Evolutionary conservation across 1,139 yeast genomes (phyloP).

Genomic region (Blastobotrys proliferans): DNA sequence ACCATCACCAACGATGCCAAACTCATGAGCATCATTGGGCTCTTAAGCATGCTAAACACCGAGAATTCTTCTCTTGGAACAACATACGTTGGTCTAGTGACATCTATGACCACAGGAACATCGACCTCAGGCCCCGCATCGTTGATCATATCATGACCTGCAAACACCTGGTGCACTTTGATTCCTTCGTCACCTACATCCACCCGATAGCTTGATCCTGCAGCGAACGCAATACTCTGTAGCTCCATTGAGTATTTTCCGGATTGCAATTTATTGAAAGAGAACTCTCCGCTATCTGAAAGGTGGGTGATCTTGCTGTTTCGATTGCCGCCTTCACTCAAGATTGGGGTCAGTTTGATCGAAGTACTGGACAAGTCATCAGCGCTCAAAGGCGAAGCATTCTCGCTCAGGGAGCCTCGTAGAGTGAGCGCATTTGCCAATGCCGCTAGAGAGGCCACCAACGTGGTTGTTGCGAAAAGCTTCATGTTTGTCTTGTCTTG

Average conservation of each 20-base stretch:
- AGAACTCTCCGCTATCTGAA: conserved; percentile 22
- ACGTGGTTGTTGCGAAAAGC: too few relatives aligned
- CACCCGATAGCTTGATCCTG: conserved; percentile 24
- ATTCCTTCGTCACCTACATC: conserved; percentile 24
- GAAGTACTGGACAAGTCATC: conserved; percentile 9
- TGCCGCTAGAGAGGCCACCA: not conserved
- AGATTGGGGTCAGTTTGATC: conserved; percentile 9
- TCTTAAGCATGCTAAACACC: conserved; percentile 31
- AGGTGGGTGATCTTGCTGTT: conserved; percentile 3
- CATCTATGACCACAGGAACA: conserved; percentile 16
- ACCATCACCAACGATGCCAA: conserved; percentile 34
- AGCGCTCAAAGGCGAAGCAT: not conserved
- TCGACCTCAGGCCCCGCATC: conserved; percentile 31
- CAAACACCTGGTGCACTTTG: conserved; percentile 26
- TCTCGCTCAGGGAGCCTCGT: conserved; percentile 4
- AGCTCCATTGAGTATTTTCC: conserved; percentile 26
- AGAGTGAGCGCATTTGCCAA: conserved; percentile 4
- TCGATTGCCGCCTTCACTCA: not conserved
- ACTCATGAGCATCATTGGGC: conserved; percentile 38
- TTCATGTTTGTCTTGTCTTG: too few relatives aligned
- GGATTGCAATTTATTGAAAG: conserved; percentile 26
- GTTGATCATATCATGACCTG: conserved; percentile 28
- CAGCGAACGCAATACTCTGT: conserved; percentile 19
- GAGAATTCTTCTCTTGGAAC: conserved; percentile 33
- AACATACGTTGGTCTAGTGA: conserved; percentile 20